Conservation (phyloP, 106 monocot species). For the Vanilla planifolia region DNA sequence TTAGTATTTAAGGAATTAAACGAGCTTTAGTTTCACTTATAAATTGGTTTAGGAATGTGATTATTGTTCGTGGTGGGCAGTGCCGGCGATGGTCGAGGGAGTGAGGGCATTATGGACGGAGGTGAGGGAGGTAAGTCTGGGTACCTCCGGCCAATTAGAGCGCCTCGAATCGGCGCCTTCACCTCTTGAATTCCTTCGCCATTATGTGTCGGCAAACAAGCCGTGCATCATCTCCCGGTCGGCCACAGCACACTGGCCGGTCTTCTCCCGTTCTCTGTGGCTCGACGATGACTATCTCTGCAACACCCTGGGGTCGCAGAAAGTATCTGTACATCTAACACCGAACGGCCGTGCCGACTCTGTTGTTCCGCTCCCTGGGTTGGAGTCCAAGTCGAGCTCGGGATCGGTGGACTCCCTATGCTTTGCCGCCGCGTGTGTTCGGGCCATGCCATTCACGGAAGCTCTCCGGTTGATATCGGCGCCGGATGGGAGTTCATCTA, state of each 20-base stretch:
- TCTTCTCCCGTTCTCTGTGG: constrained; percentile 54
- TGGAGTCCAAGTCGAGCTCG: background rate
- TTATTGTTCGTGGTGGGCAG: no score
- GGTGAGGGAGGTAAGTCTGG: constrained; percentile 53
- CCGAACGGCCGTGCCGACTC: constrained; percentile 91
- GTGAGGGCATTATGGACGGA: constrained; percentile 49
- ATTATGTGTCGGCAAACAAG: constrained; percentile 60
- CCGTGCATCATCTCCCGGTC: constrained; percentile 69
- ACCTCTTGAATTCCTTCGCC: constrained; percentile 61
- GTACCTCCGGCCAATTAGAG: constrained; percentile 22
- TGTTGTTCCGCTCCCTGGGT: constrained; percentile 31
- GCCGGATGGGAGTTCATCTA: constrained; percentile 18
- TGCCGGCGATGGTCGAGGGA: constrained; percentile 21
- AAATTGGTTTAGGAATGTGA: no score
- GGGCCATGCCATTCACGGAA: constrained; percentile 35
- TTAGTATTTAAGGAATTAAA: no score
- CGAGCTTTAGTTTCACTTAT: no score
- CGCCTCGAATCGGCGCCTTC: constrained; percentile 47
- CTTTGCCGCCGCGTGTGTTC: constrained; percentile 70
- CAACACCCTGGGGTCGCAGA: constrained; percentile 20
- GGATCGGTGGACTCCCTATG: constrained; percentile 6
- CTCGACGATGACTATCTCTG: constrained; percentile 48
- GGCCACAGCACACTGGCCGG: constrained; percentile 60
- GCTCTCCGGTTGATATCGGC: constrained; percentile 29
- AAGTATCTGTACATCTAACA: constrained; percentile 88